A percentile compares a stretch with the other conserved stretches of the same genome.
These are phyloP conservation scores for Paraconiothyrium sp. DNA, from an alignment of 2,329 filamentous ascomycete genomes.

Conservation along the genomic window DNA sequence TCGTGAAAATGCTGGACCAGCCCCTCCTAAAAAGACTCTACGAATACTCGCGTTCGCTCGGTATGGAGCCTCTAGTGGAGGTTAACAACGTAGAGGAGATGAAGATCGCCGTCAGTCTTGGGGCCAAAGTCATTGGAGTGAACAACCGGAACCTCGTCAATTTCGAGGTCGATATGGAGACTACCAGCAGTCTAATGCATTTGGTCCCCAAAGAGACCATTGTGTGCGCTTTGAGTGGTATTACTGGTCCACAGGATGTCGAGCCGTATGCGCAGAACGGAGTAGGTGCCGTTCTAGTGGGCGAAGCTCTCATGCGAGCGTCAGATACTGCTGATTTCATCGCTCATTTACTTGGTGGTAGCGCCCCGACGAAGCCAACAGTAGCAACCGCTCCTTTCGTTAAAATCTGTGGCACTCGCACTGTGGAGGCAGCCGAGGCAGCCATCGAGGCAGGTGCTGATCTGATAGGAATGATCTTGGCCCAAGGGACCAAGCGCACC, in stretches of 20 bases:
- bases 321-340: slow-evolving; percentile 85
- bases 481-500: slow-evolving; percentile 80
- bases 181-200: slow-evolving; percentile 85
- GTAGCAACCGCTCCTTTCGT: slow-evolving; percentile 65
- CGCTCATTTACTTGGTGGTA: slow-evolving; percentile 76
- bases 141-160: slow-evolving; percentile 97
- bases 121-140: slow-evolving; percentile 91
- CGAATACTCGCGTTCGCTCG: slow-evolving; percentile 85
- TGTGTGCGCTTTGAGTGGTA: slow-evolving; percentile 93
- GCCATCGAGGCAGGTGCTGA: slow-evolving; percentile 90
- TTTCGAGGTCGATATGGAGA: slow-evolving; percentile 95
- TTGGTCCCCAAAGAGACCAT: slow-evolving; percentile 87
- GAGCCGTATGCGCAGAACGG: slow-evolving; percentile 86
- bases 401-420: slow-evolving; percentile 95
- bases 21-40: slow-evolving; percentile 80
- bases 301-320: slow-evolving; percentile 94
- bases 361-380: slow-evolving; percentile 29
- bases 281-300: slow-evolving; percentile 91
- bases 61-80: slow-evolving; percentile 97
- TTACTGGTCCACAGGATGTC: slow-evolving; percentile 88
- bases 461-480: slow-evolving; percentile 91
- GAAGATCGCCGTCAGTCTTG: slow-evolving; percentile 83
- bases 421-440: slow-evolving; percentile 78
- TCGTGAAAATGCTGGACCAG: slow-evolving; percentile 95
- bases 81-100: slow-evolving; percentile 96